Evolutionary conservation across 176 grass and related monocot genomes (phyloP), one percentile per base, ranked within the genome.

Genomic region (Paspalum vaginatum): DNA sequence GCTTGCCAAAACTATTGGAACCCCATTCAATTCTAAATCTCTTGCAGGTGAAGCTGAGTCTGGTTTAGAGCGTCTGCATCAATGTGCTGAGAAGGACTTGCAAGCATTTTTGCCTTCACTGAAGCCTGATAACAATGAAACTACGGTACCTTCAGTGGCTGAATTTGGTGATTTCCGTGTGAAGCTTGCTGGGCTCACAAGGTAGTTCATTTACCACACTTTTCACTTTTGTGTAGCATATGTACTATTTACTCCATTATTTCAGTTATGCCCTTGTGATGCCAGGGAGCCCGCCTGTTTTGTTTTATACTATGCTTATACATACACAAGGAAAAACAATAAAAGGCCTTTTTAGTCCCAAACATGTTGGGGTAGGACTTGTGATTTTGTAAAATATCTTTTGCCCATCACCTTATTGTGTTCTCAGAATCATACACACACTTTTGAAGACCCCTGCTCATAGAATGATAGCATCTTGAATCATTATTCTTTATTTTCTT

Each of bases 11-110:
- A 79, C 22, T 82, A 22, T 51, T 24, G 25, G 15, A 47, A 50
- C 45, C 63, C 52, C 15, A 82, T 8, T 50, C 53, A 61, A 68
- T 68, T 38, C 5, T 68, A 58, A 57, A 51, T 88, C 9, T 46
- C 56, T 70, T 58, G 46, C 79, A 92, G 95, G 95, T 76, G 95
- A 98, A 73, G 95, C 95, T 61, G 95, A 98, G 75, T 85, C 90
- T 70, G 95, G 90, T 74, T 94, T 98, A 83, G 95, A 98, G 48
- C 92, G 95, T 75, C 87, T 98, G 48, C 95, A 98, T 87, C 87
- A 92, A 79, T 98, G 95, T 71, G 95, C 88, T 78, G 95, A 98
- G 90, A 98, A 98, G 80, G 95, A 98, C 13, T 82, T 98, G 46
- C 88, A 64, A 39, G 7, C 38, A 5, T 98, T 82, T 87, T 86